These are phyloP conservation scores for Ampelocalamus luodianensis DNA, from an alignment of 176 grass and related monocot genomes.

Conservation along the genomic window DNA sequence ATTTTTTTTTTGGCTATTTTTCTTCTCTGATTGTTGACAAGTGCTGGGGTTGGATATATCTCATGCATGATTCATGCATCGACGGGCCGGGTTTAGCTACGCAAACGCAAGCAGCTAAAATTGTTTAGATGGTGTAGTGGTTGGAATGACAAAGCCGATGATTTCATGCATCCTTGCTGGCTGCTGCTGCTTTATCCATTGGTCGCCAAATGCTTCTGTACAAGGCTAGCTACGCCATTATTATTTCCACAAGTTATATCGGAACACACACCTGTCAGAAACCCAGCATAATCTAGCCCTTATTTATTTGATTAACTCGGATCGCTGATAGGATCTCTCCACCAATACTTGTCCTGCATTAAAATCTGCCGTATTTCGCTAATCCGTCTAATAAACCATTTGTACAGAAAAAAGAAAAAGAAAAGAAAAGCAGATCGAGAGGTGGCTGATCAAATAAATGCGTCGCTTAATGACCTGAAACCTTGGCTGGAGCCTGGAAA, in stretches of 20 bases:
- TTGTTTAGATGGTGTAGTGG: conserved; percentile 47
- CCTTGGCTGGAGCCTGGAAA: not conserved
- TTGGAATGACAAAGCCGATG: conserved; percentile 45
- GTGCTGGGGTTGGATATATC: not conserved
- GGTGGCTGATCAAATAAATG: not conserved
- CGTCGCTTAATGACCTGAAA: not conserved
- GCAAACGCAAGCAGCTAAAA: conserved; percentile 16
- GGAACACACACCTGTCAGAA: not conserved
- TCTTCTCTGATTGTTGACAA: not conserved
- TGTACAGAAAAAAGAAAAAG: not conserved
- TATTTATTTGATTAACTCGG: not conserved
- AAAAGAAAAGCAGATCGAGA: not conserved
- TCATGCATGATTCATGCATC: conserved; percentile 35
- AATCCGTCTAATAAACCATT: not conserved
- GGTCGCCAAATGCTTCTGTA: conserved; percentile 32
- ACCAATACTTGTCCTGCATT: not conserved
- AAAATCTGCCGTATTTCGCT: not conserved
- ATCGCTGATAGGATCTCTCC: conserved; percentile 29
- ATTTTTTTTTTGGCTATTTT: not conserved
- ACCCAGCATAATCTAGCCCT: not conserved
- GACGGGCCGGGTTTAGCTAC: not conserved
- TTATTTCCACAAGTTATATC: not conserved
- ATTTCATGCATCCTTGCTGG: not conserved
- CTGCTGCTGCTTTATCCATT: not conserved
- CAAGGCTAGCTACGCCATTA: not conserved